These are phyloP conservation scores for Nicotiana otophora DNA, from an alignment of 257 asterid species.

Conservation along the genomic window DNA sequence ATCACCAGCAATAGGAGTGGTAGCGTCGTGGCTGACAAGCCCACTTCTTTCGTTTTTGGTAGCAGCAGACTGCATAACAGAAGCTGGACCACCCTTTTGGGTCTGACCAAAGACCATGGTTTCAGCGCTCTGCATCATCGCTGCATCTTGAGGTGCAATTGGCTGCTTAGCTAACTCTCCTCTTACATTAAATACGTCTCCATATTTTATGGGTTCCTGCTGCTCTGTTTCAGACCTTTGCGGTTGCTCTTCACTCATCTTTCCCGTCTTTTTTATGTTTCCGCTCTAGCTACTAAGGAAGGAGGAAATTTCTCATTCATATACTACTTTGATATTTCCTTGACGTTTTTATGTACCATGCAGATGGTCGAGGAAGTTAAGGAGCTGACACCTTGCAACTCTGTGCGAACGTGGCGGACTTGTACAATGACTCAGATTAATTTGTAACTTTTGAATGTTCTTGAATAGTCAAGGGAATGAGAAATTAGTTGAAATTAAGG, in stretches of 20 bases:
- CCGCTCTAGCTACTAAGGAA: not conserved
- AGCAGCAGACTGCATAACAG: conserved; percentile 63
- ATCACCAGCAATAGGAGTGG: conserved; percentile 25
- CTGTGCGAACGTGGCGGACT: conserved; percentile 1
- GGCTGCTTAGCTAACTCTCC: conserved; percentile 53
- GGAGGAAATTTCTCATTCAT: not conserved
- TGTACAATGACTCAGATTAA: not conserved
- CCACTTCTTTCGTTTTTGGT: conserved; percentile 48
- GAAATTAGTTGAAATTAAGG: no score
- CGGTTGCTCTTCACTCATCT: conserved; percentile 55
- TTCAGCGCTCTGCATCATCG: conserved; percentile 72
- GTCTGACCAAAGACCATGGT: conserved; percentile 42
- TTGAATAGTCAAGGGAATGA: not conserved
- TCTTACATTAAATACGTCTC: conserved; percentile 46
- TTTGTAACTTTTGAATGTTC: not conserved
- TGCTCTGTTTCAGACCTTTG: conserved; percentile 19
- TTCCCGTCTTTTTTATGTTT: not conserved
- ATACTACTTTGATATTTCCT: not conserved
- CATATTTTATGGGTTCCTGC: conserved; percentile 41
- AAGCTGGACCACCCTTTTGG: conserved; percentile 54
- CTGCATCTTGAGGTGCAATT: conserved; percentile 57
- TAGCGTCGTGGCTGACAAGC: conserved; percentile 32
- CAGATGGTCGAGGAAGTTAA: not conserved
- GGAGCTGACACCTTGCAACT: not conserved
- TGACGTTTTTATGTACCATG: not conserved